phyloP scores from a whole-genome alignment of 2,329 filamentous ascomycete species.

The Colletotrichum neosansevieriae region DNA sequence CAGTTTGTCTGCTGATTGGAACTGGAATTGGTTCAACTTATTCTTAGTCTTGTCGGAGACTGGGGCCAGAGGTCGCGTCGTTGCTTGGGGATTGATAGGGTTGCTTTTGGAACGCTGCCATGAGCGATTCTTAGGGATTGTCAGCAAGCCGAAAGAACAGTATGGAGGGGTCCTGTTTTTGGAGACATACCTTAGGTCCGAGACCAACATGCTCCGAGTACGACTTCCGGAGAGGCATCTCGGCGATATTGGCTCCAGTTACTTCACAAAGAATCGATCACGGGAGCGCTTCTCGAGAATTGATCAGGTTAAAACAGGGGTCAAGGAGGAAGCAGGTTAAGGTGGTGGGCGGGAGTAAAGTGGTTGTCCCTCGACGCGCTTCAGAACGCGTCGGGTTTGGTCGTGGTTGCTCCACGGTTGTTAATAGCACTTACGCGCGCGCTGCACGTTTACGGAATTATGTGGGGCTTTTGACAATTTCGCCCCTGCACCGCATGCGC shows the following conservation, averaged over 20 bases:
- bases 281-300: constrained; percentile 31
- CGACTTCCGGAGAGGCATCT: constrained; percentile 55
- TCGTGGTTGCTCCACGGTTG: constrained; percentile 24
- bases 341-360: constrained; percentile 24
- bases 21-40: constrained; percentile 70
- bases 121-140: constrained; percentile 50
- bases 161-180: constrained; percentile 20
- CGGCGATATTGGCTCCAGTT: constrained; percentile 41
- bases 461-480: not conserved
- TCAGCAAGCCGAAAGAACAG: constrained; percentile 34
- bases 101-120: constrained; percentile 69
- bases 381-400: constrained; percentile 18
- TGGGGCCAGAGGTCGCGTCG: constrained; percentile 56
- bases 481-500: constrained; percentile 12
- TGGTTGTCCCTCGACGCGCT: constrained; percentile 37
- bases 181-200: constrained; percentile 48
- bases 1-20: constrained; percentile 53
- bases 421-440: constrained; percentile 20
- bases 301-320: constrained; percentile 26
- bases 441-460: constrained; percentile 27
- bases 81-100: constrained; percentile 53
- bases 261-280: constrained; percentile 47
- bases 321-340: constrained; percentile 22
- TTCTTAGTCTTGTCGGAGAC: constrained; percentile 70
- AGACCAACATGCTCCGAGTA: constrained; percentile 50